Base-by-base conservation (phyloP, 2,329 filamentous ascomycete genomes). In the Aspergillus melleus region DNA sequence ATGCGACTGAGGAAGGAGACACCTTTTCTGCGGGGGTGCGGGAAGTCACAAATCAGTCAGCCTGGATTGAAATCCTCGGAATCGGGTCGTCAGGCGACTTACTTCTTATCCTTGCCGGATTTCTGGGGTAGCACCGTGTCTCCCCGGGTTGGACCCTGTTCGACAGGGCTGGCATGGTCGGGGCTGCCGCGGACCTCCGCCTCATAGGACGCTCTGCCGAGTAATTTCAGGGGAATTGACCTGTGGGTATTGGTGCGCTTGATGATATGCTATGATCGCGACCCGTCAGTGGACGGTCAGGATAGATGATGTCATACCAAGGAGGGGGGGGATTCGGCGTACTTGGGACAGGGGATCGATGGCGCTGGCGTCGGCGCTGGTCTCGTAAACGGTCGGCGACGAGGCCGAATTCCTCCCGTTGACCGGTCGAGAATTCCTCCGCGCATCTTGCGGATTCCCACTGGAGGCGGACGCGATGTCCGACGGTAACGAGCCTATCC, bases 1-100 rank as follows among this genome's bases (percentile, higher is more conserved):
- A 98, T 83, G 57, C 92, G 90, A 75, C 92, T 96, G 29, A 99
- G 85, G 73, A 99, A 96, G 14, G 92, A 96, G 19, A 90, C 86
- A 29, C 90, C 89, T 79, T 96, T 97, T 76, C 90, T 96, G 69
- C 70, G 68, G 14, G 36, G 60, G 57, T 10, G 20, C 26, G 19
- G 8, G 36, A 14, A 55, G 62, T 50, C 24, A 20, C 29, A 51
- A 58, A 61, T 4, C 51, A 9, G 52, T 59, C 44, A 59, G 57
- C 22, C 6, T 50, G 14, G 11, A 14, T 30, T 26, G 11, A 14
- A 26, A 49, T 44, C 20, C n/a, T 22, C 14, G 26, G 44, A 22
- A 29, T n/a, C 12, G 42, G 42, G 30, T 36, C 29, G 49, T 52
- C 12, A n/a, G 36, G 36, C 36, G 36, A 80, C 84, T 71, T 78